Evolutionary conservation across 768 basidiomycete species (phyloP).

Genomic region (Lentinula edodes): DNA sequence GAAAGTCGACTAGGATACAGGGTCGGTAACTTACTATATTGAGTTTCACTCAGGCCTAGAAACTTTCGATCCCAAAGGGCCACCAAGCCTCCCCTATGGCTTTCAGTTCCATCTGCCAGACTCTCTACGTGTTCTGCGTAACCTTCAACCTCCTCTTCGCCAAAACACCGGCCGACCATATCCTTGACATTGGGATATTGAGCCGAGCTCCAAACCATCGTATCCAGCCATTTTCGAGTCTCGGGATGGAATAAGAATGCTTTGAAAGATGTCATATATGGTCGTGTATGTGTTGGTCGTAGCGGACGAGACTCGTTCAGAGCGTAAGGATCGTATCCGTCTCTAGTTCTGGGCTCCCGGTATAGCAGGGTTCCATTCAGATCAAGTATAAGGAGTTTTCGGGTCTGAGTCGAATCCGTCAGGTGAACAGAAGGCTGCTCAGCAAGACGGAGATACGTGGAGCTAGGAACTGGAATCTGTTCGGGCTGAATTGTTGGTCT

Average conservation of each 20-base stretch:
- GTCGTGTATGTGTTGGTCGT: slow-evolving; percentile 41
- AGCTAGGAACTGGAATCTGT: not conserved
- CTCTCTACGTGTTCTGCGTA: slow-evolving; percentile 7
- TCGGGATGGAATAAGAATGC: slow-evolving; percentile 39
- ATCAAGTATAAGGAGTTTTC: slow-evolving; percentile 51
- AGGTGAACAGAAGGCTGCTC: not conserved
- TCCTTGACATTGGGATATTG: slow-evolving; percentile 51
- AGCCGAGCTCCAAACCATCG: slow-evolving; percentile 64
- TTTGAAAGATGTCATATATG: slow-evolving; percentile 44
- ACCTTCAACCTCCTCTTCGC: slow-evolving; percentile 13
- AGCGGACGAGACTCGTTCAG: slow-evolving; percentile 11
- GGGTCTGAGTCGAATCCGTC: slow-evolving; percentile 8
- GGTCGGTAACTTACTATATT: slow-evolving; percentile 56
- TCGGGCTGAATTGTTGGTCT: not conserved
- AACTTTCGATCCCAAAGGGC: slow-evolving; percentile 81
- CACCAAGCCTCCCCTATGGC: slow-evolving; percentile 26
- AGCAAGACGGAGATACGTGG: not conserved
- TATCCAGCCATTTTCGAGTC: slow-evolving; percentile 45
- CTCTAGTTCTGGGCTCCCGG: slow-evolving; percentile 25
- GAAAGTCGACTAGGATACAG: not conserved
- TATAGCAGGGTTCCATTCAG: slow-evolving; percentile 48
- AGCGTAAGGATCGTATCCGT: slow-evolving; percentile 5
- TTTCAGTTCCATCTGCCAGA: slow-evolving; percentile 16
- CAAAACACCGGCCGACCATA: slow-evolving; percentile 49
- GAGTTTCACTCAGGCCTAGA: slow-evolving; percentile 51